Base-by-base conservation (phyloP, 176 grass and related monocot genomes). In the Aegilops sharonensis region DNA sequence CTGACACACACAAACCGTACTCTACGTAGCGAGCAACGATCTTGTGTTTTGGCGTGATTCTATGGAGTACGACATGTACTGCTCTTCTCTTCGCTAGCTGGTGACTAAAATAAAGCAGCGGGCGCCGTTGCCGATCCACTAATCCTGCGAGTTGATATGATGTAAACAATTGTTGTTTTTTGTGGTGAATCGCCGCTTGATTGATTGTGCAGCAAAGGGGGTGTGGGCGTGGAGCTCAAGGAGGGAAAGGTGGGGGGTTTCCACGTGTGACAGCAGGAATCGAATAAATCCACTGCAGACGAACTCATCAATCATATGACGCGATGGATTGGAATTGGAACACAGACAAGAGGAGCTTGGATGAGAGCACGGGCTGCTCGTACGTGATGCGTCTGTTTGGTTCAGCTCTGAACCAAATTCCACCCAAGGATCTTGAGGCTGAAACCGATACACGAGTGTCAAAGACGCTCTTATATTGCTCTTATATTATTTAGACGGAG, bases 191-290 rank as follows among this genome's bases (percentile, higher is more conserved):
- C 39, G 66, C 45, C 32, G 43, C 43, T 83, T 73, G 66, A 83
- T 59, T 73, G 63, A 66, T 79, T 68, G 83, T 45, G 18, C 76
- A 48, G 77, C 27, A 84, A 78, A 83, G 24, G 17, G 21, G 39
- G 72, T 14, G 36, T 14, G 36, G 31, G 76, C 48, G 77, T 63
- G 81, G 81, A 81, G 85, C 62, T 81, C 85, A 83, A 81, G 69
- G 85, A 81, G 89, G 69, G 62, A 81, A 84, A 87, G 32, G 10
- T 68, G 81, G 85, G 85, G 40, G 25, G 62, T 77, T 64, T 81
- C 69, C 89, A 88, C 89, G 81, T 88, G 85, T 81, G 77, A 32
- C 60, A 84, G 0, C 25, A 48, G 40, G 27, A 48, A 63, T 54
- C 27, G 23, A 88, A 81, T 84, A 43, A 50, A 84, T 23, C 37